Base-by-base conservation (phyloP, 176 grass and related monocot genomes). In the Musa troglodytarum region DNA sequence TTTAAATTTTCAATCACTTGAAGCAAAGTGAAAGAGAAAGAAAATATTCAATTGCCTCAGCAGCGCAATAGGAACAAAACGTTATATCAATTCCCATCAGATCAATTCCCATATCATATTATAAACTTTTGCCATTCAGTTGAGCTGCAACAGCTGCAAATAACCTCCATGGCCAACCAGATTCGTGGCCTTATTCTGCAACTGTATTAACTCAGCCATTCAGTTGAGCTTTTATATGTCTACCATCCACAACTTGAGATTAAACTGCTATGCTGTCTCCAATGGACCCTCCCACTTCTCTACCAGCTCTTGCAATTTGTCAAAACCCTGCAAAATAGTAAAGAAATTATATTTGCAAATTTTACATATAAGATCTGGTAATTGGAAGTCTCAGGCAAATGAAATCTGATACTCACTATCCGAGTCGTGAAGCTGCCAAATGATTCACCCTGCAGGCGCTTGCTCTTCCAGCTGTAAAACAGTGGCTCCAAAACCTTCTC, bases 401-500 rank as follows among this genome's bases (percentile, higher is more conserved):
- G 11, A 66, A 66, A 26, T 68, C 59, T 67, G 63, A 29, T 34
- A 80, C 88, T 87, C 49, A 99, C 95, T 50, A 54, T 94, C 50
- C 86, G 63, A 51, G 69, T 79, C 59, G 90, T 82, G 84, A 99
- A 99, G 75, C 72, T 80, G 68, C 95, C 95, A 79, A 99, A 99
- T 70, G 95, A 93, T 99, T 99, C 95, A 69, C 82, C 87, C 70
- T 86, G 81, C 50, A 84, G 81, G 6, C 90, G 80, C 1, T 85
- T 73, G 15, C 43, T 74, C 67, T 89, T 91, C 95, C 95, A 99
- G 49, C 86, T 87, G 69, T 84, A 86, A 69, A 99, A 99, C 53
- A 99, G 65, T 29, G 95, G 95, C 80, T 99, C 95, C 58, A 99
- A 84, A 77, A 99, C 84, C 82, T 99, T 99, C 76, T 99, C 95